Conservation (phyloP, 345 rosid species). For the Sisymbrium altissimum region DNA sequence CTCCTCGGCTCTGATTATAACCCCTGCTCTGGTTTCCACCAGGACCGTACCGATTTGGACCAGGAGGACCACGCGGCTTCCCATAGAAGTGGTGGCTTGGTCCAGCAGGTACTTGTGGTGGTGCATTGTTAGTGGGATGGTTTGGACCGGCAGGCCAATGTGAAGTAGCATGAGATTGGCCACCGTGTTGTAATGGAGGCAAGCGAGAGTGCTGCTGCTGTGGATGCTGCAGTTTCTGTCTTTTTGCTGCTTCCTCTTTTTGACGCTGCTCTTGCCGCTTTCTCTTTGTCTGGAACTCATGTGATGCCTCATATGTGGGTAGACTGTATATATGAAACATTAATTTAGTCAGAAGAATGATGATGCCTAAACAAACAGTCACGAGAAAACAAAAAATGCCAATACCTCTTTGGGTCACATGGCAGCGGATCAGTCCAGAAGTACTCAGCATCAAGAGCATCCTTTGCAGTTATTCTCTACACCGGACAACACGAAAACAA, state of each 20-base stretch:
- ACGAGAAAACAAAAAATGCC: not conserved
- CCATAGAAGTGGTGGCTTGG: constrained; percentile 66
- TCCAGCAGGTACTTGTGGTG: constrained; percentile 69
- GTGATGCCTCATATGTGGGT: constrained; percentile 93
- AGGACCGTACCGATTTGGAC: constrained; percentile 62
- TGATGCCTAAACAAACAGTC: not conserved
- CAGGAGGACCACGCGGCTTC: constrained; percentile 73
- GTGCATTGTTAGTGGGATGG: constrained; percentile 57
- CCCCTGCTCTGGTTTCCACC: constrained; percentile 62
- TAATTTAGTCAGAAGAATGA: constrained; percentile 28
- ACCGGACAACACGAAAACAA: not conserved
- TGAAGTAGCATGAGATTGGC: constrained; percentile 65
- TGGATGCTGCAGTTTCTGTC: constrained; percentile 80
- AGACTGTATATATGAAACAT: constrained; percentile 45
- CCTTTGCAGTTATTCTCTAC: constrained; percentile 91
- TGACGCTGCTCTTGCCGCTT: constrained; percentile 94
- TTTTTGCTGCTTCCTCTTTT: constrained; percentile 78
- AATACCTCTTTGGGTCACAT: constrained; percentile 89
- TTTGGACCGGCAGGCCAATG: constrained; percentile 40
- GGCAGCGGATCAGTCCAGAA: constrained; percentile 96
- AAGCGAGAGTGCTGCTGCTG: constrained; percentile 73
- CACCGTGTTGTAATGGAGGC: constrained; percentile 74
- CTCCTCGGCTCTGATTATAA: constrained; percentile 46
- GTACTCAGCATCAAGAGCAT: constrained; percentile 96
- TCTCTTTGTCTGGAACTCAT: constrained; percentile 95